Conservation (phyloP, 441 rosid genomes). For the California macrophylla region DNA sequence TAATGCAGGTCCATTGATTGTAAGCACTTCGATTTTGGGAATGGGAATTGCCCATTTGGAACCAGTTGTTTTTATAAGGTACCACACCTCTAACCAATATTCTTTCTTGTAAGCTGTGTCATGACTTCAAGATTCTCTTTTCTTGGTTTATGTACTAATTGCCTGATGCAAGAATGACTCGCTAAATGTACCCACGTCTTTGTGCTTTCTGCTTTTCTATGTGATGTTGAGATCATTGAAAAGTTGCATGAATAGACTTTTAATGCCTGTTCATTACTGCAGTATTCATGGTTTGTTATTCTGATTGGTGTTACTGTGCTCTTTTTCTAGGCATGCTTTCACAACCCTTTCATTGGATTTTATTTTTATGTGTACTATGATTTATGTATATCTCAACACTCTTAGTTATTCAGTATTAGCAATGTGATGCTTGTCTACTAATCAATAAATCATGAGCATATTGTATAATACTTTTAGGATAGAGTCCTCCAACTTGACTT, state of each 20-base stretch:
- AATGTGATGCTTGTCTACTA: neutral
- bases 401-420: neutral
- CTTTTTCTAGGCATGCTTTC: neutral
- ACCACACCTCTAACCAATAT: neutral
- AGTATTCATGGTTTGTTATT: neutral
- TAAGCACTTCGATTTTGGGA: constrained; percentile 86
- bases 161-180: neutral
- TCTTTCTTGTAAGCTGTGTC: neutral
- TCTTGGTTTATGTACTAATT: neutral
- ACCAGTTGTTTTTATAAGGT: constrained; percentile 95
- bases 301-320: neutral
- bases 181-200: neutral
- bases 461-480: neutral
- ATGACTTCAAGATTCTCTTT: neutral
- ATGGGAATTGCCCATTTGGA: constrained; percentile 89
- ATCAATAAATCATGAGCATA: neutral
- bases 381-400: neutral
- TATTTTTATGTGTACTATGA: neutral
- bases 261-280: neutral
- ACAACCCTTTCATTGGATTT: neutral
- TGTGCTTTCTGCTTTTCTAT: constrained; percentile 1
- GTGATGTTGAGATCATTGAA: neutral
- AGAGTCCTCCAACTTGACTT: neutral
- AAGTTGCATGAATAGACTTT: neutral
- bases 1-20: constrained; percentile 72